These are phyloP conservation scores for Penicillium taxi DNA, from an alignment of 495 filamentous ascomycete species.

Conservation along the genomic window DNA sequence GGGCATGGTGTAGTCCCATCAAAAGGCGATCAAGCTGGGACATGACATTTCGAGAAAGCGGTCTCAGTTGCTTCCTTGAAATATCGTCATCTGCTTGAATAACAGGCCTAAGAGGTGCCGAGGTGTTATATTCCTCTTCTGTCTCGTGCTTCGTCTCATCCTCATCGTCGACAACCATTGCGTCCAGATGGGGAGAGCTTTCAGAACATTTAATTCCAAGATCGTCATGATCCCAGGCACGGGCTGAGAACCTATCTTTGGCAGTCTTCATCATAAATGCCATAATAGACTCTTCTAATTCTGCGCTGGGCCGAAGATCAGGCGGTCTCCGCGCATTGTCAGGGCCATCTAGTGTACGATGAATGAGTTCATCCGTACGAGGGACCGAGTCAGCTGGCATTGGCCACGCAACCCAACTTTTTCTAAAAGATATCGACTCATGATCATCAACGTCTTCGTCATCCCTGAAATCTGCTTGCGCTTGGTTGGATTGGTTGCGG, in stretches of 20 bases:
- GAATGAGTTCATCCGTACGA: constrained; percentile 40
- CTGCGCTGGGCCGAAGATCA: constrained; percentile 42
- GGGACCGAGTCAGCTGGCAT: constrained; percentile 52
- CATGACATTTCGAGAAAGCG: constrained; percentile 57
- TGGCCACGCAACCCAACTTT: constrained; percentile 75
- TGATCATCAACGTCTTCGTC: constrained; percentile 12
- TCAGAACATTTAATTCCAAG: too few species aligned
- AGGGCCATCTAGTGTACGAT: constrained; percentile 34
- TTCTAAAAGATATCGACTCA: constrained; percentile 30
- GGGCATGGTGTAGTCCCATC: constrained; percentile 54
- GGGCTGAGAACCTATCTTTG: constrained; percentile 49
- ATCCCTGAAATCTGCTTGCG: constrained; percentile 22
- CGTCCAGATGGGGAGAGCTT: constrained; percentile 1
- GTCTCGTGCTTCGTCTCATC: constrained; percentile 1
- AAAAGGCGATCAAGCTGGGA: constrained; percentile 58
- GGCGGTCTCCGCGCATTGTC: constrained; percentile 39
- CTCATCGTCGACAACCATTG: not conserved
- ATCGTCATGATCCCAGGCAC: constrained; percentile 22
- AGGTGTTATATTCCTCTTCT: constrained; percentile 2
- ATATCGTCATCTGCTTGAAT: constrained; percentile 55
- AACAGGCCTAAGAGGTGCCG: constrained; percentile 27
- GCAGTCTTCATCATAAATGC: constrained; percentile 54
- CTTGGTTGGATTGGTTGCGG: constrained; percentile 35
- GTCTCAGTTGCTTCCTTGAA: constrained; percentile 52
- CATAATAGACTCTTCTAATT: constrained; percentile 59